Conservation (phyloP, 2,329 filamentous ascomycete species). For the Ophiocordyceps unilateralis region DNA sequence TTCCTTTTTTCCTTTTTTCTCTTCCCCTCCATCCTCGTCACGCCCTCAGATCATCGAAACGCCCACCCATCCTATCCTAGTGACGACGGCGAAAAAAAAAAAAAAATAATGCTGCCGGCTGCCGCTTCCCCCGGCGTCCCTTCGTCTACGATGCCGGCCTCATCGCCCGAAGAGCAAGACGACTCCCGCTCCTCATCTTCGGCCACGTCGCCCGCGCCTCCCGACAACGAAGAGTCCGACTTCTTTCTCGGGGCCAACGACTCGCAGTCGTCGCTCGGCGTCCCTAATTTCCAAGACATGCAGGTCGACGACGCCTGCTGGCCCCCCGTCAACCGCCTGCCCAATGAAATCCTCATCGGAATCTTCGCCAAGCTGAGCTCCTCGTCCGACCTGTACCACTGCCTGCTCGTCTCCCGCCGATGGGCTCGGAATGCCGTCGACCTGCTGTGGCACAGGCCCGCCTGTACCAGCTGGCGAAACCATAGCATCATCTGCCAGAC, state of each 20-base stretch:
- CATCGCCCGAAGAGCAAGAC: slow-evolving; percentile 19
- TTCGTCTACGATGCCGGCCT: slow-evolving; percentile 7
- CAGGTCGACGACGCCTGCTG: slow-evolving; percentile 50
- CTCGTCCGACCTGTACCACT: slow-evolving; percentile 62
- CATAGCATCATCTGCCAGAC: slow-evolving; percentile 68
- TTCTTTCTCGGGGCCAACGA: slow-evolving; percentile 83
- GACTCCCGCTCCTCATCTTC: slow-evolving; percentile 47
- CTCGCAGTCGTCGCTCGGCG: slow-evolving; percentile 78
- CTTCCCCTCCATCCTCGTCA: too few relatives aligned
- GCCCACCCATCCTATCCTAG: not conserved
- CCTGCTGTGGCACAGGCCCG: slow-evolving; percentile 83
- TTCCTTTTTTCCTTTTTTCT: too few relatives aligned
- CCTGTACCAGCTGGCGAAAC: slow-evolving; percentile 74
- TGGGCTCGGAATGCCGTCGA: slow-evolving; percentile 91
- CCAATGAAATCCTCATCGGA: slow-evolving; percentile 85
- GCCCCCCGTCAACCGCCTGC: slow-evolving; percentile 69
- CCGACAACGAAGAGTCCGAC: slow-evolving; percentile 82
- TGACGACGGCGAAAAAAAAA: not conserved
- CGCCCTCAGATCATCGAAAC: too few relatives aligned
- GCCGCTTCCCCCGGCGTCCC: slow-evolving; percentile 4
- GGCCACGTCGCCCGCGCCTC: slow-evolving; percentile 56
- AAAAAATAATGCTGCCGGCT: slow-evolving; percentile 5
- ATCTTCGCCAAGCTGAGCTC: slow-evolving; percentile 74
- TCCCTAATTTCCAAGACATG: slow-evolving; percentile 61
- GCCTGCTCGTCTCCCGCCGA: slow-evolving; percentile 84